Conservation (phyloP, 192 early-diverging fungal species). For the Backusella parvicylindrica region DNA sequence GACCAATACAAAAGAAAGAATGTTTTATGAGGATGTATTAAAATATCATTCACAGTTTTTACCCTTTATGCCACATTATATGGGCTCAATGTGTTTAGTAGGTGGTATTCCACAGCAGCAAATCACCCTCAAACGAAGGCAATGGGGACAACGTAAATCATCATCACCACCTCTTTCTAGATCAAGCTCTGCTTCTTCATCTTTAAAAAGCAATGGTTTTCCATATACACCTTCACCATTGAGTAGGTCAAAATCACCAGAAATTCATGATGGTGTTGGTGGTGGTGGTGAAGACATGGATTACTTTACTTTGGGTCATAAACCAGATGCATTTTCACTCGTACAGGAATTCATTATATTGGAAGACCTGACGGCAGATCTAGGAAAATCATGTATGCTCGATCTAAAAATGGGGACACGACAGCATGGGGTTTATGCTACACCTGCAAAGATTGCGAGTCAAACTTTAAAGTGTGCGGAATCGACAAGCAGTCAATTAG, state of each 20-base stretch:
- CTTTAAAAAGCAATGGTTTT: background rate
- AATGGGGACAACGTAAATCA: background rate
- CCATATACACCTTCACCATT: background rate
- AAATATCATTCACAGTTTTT: background rate
- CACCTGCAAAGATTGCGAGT: slow-evolving; percentile 73
- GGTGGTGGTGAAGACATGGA: background rate
- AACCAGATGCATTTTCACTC: background rate
- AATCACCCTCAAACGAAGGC: background rate
- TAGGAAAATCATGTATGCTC: slow-evolving; percentile 90
- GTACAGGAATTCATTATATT: slow-evolving; percentile 81
- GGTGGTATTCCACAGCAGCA: background rate
- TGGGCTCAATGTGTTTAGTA: background rate
- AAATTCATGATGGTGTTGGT: background rate
- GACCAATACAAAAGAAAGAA: background rate
- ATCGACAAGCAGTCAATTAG: slow-evolving; percentile 89
- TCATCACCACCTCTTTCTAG: background rate
- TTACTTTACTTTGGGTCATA: background rate
- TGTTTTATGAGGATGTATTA: slow-evolving; percentile 14
- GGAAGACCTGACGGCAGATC: slow-evolving; percentile 86
- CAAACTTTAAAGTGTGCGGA: slow-evolving; percentile 91
- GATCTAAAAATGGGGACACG: slow-evolving; percentile 99
- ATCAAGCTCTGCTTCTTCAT: background rate
- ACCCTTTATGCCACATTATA: slow-evolving; percentile 8
- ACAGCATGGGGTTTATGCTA: slow-evolving; percentile 90
- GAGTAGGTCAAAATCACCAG: background rate